Conservation (phyloP, 441 rosid species). For the Aleurites moluccanus region DNA sequence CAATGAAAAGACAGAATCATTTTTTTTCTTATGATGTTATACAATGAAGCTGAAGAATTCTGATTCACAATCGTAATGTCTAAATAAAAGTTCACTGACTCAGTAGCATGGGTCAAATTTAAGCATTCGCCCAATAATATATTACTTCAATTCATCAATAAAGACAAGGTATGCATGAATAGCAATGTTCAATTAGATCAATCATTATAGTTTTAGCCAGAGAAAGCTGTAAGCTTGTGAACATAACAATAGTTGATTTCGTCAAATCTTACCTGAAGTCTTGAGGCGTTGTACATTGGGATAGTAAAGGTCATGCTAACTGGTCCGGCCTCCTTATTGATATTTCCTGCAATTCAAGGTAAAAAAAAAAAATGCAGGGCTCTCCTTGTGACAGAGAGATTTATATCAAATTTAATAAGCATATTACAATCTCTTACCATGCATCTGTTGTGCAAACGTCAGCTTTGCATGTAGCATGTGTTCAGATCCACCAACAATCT, state of each 20-base stretch:
- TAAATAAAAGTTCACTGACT: not conserved
- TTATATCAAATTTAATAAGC: not conserved
- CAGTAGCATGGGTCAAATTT: not conserved
- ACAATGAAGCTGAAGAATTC: not conserved
- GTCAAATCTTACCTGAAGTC: conserved; percentile 58
- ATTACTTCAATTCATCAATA: not conserved
- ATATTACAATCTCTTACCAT: conserved; percentile 27
- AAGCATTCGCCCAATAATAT: not conserved
- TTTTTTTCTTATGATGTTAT: not conserved
- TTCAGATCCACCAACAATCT: conserved; percentile 46
- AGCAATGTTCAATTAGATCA: not conserved
- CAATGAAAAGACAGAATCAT: not conserved
- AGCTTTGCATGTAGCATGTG: conserved; percentile 43
- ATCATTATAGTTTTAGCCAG: not conserved
- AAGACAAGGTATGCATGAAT: not conserved
- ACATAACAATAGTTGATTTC: not conserved
- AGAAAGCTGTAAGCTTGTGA: not conserved
- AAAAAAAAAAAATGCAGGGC: not conserved
- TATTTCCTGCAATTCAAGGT: conserved; percentile 47
- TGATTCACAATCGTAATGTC: not conserved
- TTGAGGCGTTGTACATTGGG: conserved; percentile 82
- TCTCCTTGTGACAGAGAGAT: not conserved
- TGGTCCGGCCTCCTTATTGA: conserved; percentile 85
- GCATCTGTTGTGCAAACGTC: conserved; percentile 40
- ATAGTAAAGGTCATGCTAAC: conserved; percentile 85